Conservation (phyloP, 108 stramenopile genomes). For the Schizochytrium sp. region DNA sequence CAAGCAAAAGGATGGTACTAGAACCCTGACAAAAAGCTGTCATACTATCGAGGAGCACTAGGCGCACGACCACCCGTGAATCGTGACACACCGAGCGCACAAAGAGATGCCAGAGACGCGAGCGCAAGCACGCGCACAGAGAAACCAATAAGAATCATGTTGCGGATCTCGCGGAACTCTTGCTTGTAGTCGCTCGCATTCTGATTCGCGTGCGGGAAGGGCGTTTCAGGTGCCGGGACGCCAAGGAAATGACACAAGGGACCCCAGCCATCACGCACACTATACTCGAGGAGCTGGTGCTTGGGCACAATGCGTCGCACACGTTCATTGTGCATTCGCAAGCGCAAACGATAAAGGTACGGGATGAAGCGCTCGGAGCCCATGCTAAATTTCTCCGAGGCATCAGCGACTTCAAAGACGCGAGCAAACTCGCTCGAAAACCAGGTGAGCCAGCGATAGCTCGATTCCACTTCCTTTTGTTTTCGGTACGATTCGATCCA, state of each 20-base stretch:
- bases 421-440: not conserved
- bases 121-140: not conserved
- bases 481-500: not conserved
- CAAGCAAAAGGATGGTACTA: too few species aligned
- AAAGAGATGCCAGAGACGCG: not conserved
- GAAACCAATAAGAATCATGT: not conserved
- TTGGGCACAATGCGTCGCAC: not conserved
- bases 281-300: not conserved
- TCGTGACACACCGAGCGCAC: too few species aligned
- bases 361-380: not conserved
- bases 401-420: not conserved
- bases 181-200: not conserved
- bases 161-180: not conserved
- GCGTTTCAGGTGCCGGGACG: not conserved
- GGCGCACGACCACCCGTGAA: too few species aligned
- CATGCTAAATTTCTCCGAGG: not conserved
- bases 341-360: not conserved
- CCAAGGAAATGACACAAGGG: not conserved
- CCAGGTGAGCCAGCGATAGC: not conserved
- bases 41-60: too few species aligned
- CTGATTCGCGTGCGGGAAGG: not conserved
- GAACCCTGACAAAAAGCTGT: too few species aligned
- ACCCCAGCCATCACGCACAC: not conserved
- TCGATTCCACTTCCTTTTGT: not conserved
- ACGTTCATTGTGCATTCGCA: not conserved